These are phyloP conservation scores for Chlamydomonas sp. DNA, from an alignment of 139 green algal genomes.

Conservation along the genomic window DNA sequence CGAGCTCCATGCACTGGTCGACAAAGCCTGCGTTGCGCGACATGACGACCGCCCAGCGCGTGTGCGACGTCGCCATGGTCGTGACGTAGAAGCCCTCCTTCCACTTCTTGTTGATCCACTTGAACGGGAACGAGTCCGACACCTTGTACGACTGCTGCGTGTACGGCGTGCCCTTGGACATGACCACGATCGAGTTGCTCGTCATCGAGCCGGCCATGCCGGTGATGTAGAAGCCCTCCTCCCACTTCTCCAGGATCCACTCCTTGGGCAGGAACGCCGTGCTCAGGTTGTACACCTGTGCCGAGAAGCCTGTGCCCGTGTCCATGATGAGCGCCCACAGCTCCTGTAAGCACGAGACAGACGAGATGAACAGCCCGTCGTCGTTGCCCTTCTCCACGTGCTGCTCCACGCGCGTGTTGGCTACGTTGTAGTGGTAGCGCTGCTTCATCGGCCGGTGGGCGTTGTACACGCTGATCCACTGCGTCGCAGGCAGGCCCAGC, in stretches of 20 bases:
- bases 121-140: too few species aligned
- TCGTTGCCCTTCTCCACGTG: constrained; percentile 52
- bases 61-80: constrained; percentile 90
- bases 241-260: too few species aligned
- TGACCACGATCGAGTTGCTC: constrained; percentile 78
- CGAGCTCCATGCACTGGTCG: constrained; percentile 97
- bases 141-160: constrained; percentile 99
- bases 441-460: constrained; percentile 50
- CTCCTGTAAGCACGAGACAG: constrained; percentile 92
- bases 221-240: too few species aligned
- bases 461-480: constrained; percentile 99
- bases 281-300: constrained; percentile 42
- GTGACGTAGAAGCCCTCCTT: too few species aligned
- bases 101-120: too few species aligned
- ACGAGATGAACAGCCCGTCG: constrained; percentile 82
- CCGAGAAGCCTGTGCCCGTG: constrained; percentile 83
- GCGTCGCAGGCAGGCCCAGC: constrained; percentile 88
- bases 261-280: not conserved
- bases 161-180: constrained; percentile 58
- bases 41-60: constrained; percentile 98
- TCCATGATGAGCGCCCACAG: constrained; percentile 86
- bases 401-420: constrained; percentile 83
- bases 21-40: constrained; percentile 94
- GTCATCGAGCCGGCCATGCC: constrained; percentile 81
- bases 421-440: constrained; percentile 99